Base-by-base conservation (phyloP, 2,329 filamentous ascomycete species). In the Verticillium zaregamsianum region DNA sequence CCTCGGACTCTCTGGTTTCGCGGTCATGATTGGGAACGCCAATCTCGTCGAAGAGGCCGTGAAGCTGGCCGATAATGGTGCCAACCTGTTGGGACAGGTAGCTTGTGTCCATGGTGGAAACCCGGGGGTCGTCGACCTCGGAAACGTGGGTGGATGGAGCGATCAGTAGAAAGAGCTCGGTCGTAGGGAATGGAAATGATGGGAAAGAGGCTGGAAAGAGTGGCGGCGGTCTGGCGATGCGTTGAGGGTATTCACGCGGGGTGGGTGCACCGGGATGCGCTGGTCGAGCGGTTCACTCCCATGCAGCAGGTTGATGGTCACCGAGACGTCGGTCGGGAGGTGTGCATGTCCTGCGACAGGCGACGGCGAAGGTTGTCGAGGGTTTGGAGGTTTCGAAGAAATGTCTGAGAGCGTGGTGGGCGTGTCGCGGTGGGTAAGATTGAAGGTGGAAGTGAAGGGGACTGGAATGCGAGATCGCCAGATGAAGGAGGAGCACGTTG, bases 31-130 rank as follows among this genome's bases (percentile, higher is more conserved):
- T 87, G 32, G 94, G 87, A n/a, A 99, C 91, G 63, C 95, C 95
- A 71, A 99, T 99, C 74, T 99, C 94, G 75, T 99, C 95, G 72
- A 97, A 99, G 62, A 98, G 86, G 67, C 90, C 91, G 77, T 98
- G 94, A 64, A 99, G 85, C 78, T 97, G 93, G 76, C 87, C 87
- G 74, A 98, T 93, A 73, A 97, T 97, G 71, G 86, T 92, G 68
- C 92, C 95, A 79, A 99, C 92, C 86, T 98, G 95, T 76, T 96
- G 92, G 69, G 92, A 91, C 73, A 98, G 83, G 77, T 96, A 96
- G 75, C 91, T 92, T 63, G 93, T 92, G 78, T 97, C 93, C 88
- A 97, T 96, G 69, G 61, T 49, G 63, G 57, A 45, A 57, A 31
- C 54, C n/a, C 52, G 31, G 6, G 57, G 62, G 55, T 20, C 39